Evolutionary conservation across 1,284 basidiomycete species (phyloP).

Genomic region (Apiotrichum gamsii): DNA sequence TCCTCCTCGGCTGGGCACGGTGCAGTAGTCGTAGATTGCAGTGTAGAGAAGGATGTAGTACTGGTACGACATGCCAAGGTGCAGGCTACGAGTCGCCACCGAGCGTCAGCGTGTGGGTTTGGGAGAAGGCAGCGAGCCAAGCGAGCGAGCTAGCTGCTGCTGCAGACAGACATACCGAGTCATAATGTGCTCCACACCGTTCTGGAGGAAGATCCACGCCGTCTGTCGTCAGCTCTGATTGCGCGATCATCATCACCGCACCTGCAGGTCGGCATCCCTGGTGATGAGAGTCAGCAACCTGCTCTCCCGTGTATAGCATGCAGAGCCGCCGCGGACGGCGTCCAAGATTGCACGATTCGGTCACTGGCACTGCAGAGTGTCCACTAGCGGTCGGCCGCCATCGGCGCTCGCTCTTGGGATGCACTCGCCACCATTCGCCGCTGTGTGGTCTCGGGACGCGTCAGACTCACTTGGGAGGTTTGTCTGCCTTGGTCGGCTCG

Average conservation of each 20-base stretch:
- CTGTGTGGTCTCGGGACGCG: too few species aligned
- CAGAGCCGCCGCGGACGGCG: too few species aligned
- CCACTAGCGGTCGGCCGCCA: too few species aligned
- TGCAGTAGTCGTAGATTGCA: conserved; percentile 95
- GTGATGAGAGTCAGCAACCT: too few species aligned
- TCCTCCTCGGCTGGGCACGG: conserved; percentile 35
- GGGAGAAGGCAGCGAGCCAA: not conserved
- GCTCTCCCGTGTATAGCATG: too few species aligned
- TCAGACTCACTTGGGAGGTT: conserved; percentile 39
- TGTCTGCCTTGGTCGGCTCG: conserved; percentile 22
- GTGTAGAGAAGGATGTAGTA: conserved; percentile 92
- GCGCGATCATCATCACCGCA: conserved; percentile 5
- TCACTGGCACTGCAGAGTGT: too few species aligned
- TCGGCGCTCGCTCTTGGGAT: too few species aligned
- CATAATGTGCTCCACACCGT: conserved; percentile 91
- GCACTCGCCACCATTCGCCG: too few species aligned
- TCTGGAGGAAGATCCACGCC: conserved; percentile 81
- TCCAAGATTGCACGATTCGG: too few species aligned
- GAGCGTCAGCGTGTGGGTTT: not conserved
- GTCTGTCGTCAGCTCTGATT: conserved; percentile 50
- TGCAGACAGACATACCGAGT: conserved; percentile 50
- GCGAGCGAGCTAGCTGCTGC: not conserved
- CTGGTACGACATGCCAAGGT: conserved; percentile 80
- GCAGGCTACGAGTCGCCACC: conserved; percentile 51
- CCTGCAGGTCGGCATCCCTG: conserved; percentile 32